phyloP scores from a whole-genome alignment of 345 rosid species.

The Citrus mangshanensis region DNA sequence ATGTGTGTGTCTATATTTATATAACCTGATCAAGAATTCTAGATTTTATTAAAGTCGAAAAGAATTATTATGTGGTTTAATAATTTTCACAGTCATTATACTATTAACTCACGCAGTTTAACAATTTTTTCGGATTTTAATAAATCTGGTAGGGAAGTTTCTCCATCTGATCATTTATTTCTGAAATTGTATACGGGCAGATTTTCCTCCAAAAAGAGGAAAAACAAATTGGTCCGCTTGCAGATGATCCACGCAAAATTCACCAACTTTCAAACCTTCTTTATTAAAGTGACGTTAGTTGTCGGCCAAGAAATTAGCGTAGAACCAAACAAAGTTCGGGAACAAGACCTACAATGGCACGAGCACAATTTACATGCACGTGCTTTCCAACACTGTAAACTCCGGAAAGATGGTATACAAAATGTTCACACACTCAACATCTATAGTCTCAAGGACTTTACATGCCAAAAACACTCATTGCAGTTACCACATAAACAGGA shows the following conservation, averaged over 20 bases:
- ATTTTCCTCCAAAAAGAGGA: too few relatives aligned
- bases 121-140: too few relatives aligned
- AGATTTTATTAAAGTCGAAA: too few relatives aligned
- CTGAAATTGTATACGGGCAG: too few relatives aligned
- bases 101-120: too few relatives aligned
- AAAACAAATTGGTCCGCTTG: background rate
- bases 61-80: too few relatives aligned
- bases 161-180: too few relatives aligned
- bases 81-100: too few relatives aligned
- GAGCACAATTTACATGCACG: background rate
- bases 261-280: background rate
- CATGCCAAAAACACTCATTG: slow-evolving; percentile 3
- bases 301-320: background rate
- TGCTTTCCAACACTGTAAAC: background rate
- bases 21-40: too few relatives aligned
- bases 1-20: too few relatives aligned
- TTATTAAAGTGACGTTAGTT: background rate
- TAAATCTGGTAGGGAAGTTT: too few relatives aligned
- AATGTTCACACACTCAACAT: background rate
- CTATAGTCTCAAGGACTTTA: background rate
- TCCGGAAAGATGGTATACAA: background rate
- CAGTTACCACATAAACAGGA: background rate
- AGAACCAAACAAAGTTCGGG: background rate
- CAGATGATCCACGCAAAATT: background rate
- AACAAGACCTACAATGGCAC: background rate